These are phyloP conservation scores for Globisporangium apiculatum DNA, from an alignment of 352 stramenopile species.

Conservation along the genomic window DNA sequence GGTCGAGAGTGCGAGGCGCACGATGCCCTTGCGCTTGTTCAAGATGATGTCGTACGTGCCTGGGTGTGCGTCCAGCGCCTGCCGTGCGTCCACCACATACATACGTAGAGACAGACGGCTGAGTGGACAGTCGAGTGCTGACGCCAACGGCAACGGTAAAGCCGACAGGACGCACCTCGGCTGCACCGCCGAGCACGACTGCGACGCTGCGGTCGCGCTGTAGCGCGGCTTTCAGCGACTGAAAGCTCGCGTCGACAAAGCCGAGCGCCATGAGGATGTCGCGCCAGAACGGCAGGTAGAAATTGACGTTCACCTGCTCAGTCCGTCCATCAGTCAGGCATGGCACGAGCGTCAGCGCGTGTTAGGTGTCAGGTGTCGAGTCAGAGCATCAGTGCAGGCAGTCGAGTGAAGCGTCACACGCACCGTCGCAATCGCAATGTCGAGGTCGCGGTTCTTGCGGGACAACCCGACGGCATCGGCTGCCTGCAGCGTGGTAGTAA, in stretches of 20 bases:
- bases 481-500: constrained; percentile 8
- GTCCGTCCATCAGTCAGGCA: not conserved
- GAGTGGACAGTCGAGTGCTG: no score
- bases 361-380: no score
- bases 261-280: constrained; percentile 39
- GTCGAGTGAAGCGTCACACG: not conserved
- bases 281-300: constrained; percentile 41
- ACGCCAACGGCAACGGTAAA: no score
- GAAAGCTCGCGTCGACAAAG: constrained; percentile 47
- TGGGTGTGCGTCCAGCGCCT: constrained; percentile 41
- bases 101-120: no score
- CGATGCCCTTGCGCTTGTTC: constrained; percentile 57
- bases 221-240: constrained; percentile 25
- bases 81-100: no score
- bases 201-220: constrained; percentile 22
- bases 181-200: constrained; percentile 36
- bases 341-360: no score
- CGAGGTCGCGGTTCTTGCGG: constrained; percentile 28
- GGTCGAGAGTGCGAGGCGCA: constrained; percentile 48
- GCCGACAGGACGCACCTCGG: constrained; percentile 20
- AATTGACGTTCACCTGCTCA: constrained; percentile 36
- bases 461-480: constrained; percentile 27
- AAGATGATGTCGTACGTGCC: constrained; percentile 45
- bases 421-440: constrained; percentile 41
- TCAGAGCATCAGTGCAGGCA: no score